Percentiles rank a stretch among this genome's conserved stretches.
Evolutionary conservation across 192 early-diverging fungal genomes (phyloP).

Genomic region (Geosiphon pyriformis): DNA sequence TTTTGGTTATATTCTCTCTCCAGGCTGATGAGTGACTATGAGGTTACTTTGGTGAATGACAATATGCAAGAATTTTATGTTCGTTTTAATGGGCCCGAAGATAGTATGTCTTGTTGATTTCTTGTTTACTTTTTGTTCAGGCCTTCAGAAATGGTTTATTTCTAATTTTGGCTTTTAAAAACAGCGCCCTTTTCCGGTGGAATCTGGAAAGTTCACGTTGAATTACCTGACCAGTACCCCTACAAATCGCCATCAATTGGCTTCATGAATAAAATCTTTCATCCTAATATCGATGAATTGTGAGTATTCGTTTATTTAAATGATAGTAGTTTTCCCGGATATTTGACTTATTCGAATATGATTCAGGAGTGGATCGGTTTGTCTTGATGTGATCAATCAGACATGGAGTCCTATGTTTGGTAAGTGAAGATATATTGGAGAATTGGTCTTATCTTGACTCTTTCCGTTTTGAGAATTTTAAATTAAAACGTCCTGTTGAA

Average conservation of each 20-base stretch:
- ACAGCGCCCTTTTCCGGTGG: slow-evolving; percentile 91
- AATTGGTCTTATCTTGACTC: no score
- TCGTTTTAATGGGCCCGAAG: slow-evolving; percentile 86
- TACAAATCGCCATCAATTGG: slow-evolving; percentile 99
- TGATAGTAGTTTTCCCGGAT: background rate
- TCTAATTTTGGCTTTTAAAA: background rate
- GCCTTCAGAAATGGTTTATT: slow-evolving; percentile 7
- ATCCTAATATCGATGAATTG: slow-evolving; percentile 99
- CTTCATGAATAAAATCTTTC: slow-evolving; percentile 99
- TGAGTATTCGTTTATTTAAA: slow-evolving; percentile 36
- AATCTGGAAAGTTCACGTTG: slow-evolving; percentile 97
- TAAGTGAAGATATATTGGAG: slow-evolving; percentile 31
- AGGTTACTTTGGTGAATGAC: slow-evolving; percentile 96
- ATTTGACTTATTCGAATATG: no score
- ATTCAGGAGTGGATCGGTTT: slow-evolving; percentile 95
- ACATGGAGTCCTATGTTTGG: slow-evolving; percentile 99
- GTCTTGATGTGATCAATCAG: slow-evolving; percentile 99
- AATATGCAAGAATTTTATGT: slow-evolving; percentile 99
- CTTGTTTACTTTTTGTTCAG: background rate
- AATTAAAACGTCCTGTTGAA: no score
- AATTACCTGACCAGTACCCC: slow-evolving; percentile 98
- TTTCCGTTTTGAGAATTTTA: no score
- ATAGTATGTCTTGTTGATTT: slow-evolving; percentile 60
- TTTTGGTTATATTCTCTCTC: no score
- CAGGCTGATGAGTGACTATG: slow-evolving; percentile 99